phyloP scores from a whole-genome alignment of 83 land plant species.

The Diphasiastrum complanatum region DNA sequence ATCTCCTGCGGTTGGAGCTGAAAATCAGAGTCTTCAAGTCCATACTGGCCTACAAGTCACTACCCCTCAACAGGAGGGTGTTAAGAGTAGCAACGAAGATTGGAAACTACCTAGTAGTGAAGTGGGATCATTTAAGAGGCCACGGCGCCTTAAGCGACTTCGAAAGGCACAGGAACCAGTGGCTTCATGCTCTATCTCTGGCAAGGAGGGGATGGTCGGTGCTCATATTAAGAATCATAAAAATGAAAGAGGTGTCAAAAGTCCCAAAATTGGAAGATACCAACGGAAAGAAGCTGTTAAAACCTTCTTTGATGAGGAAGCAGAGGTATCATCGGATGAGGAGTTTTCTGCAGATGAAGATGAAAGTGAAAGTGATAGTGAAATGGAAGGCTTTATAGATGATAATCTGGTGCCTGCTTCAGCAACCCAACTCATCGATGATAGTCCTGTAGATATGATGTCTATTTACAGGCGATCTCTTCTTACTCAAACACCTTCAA shows the following conservation, averaged over 20 bases:
- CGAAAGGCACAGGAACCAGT: constrained; percentile 36
- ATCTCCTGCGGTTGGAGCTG: not conserved
- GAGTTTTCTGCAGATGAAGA: constrained; percentile 67
- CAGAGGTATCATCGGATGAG: constrained; percentile 80
- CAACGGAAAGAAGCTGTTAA: constrained; percentile 24
- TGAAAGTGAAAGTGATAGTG: constrained; percentile 34
- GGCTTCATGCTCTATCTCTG: not conserved
- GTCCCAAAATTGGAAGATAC: constrained; percentile 6
- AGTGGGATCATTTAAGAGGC: constrained; percentile 23
- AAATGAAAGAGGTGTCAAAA: not conserved
- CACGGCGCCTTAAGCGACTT: constrained; percentile 50
- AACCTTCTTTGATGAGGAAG: constrained; percentile 78
- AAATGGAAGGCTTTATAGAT: constrained; percentile 76
- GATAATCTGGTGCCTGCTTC: constrained; percentile 42
- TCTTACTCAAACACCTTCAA: too few relatives aligned
- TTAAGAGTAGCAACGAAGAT: constrained; percentile 35
- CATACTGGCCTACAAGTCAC: not conserved
- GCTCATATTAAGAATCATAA: constrained; percentile 3
- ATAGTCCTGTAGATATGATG: constrained; percentile 67
- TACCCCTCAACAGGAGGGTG: not conserved
- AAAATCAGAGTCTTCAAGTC: not conserved
- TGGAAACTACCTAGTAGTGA: constrained; percentile 43
- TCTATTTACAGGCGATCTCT: constrained; percentile 93
- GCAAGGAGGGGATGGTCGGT: not conserved
- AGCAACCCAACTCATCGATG: constrained; percentile 34